Percentiles rank a stretch among this genome's conserved stretches.
Conservation (phyloP, 495 filamentous ascomycete genomes). For the Lophium mytilinum region DNA sequence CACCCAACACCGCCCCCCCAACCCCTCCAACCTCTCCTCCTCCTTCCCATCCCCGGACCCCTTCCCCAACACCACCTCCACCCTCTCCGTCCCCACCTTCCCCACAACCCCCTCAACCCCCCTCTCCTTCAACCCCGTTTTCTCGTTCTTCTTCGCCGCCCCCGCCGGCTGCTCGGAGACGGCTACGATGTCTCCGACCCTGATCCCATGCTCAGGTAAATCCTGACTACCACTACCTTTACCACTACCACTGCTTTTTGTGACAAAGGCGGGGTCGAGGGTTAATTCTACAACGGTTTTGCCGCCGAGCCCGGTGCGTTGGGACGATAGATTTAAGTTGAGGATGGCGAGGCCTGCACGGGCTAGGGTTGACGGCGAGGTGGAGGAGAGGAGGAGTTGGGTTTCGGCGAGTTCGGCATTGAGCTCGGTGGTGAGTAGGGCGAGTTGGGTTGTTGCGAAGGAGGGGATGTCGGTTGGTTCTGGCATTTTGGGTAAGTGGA, state of each 20-base stretch:
- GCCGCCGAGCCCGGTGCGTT: constrained; percentile 87
- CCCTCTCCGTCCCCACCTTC: constrained; percentile 48
- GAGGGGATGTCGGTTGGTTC: constrained; percentile 50
- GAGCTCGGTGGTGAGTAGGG: constrained; percentile 70
- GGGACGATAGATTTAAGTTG: constrained; percentile 65
- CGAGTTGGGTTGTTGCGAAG: constrained; percentile 73
- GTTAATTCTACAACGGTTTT: constrained; percentile 76
- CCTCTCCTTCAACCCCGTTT: constrained; percentile 50
- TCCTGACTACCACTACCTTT: constrained; percentile 31
- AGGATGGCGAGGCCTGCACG: constrained; percentile 81
- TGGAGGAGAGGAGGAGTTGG: constrained; percentile 56
- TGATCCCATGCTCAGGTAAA: constrained; percentile 72
- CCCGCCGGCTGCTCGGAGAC: constrained; percentile 66
- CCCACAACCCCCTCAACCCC: constrained; percentile 79
- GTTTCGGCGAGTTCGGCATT: constrained; percentile 70
- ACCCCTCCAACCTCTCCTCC: constrained; percentile 52
- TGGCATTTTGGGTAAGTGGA: constrained; percentile 4
- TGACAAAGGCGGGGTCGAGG: constrained; percentile 57
- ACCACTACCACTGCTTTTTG: background rate
- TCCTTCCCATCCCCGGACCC: constrained; percentile 61
- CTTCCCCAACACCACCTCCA: constrained; percentile 64
- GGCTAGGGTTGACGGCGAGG: constrained; percentile 66
- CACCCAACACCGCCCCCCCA: constrained; percentile 57
- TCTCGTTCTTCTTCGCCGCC: constrained; percentile 64
- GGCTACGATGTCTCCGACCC: constrained; percentile 80